Evolutionary conservation across 2,329 filamentous ascomycete species (phyloP), one percentile per base, ranked within the genome.

Genomic region (Aspergillus japonicus): DNA sequence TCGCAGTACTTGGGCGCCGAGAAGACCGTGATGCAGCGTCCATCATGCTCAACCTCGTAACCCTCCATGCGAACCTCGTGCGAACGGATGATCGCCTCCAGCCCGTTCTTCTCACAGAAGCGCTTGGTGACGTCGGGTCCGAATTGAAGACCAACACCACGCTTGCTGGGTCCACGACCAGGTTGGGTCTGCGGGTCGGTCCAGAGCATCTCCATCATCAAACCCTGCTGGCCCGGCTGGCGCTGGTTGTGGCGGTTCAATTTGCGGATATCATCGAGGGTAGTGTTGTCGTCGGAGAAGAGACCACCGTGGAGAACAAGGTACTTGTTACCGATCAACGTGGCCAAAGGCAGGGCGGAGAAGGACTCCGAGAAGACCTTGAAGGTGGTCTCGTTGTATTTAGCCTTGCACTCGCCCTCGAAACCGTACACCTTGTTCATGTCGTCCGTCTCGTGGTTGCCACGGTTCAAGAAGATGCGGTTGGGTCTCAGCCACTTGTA

Each of bases 151-250:
- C 95, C 95, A 21, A 99, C 94, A 66, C 95, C 95, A 73, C 95
- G 87, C 83, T 99, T 99, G 82, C 92, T 96, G 49, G 95, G 95
- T 8, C 93, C 92, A 67, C 95, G 88, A 55, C 95, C 95, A 29
- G 90, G 88, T 68, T 87, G 83, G 0, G 90, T 84, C 75, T 99
- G 95, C 2, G 95, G 95, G 73, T 99, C 95, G 0, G 95, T 98
- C 95, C 95, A 99, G 50, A 99, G 85, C 95, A 99, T 99, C 79
- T 99, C 95, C 95, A 99, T 99, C 95, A 99, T 99, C 69, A 99
- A 80, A 14, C 95, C 95, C 52, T 90, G 81, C 76, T 99, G 95
- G 33, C 95, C 95, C 2, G 95, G 94, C 71, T 98, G 94, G 62
- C 91, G 85, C 78, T 98, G 95, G 74, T 86, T 87, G 79, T 97